phyloP scores from a whole-genome alignment of 768 basidiomycete species.

The Amanita fuliginea region DNA sequence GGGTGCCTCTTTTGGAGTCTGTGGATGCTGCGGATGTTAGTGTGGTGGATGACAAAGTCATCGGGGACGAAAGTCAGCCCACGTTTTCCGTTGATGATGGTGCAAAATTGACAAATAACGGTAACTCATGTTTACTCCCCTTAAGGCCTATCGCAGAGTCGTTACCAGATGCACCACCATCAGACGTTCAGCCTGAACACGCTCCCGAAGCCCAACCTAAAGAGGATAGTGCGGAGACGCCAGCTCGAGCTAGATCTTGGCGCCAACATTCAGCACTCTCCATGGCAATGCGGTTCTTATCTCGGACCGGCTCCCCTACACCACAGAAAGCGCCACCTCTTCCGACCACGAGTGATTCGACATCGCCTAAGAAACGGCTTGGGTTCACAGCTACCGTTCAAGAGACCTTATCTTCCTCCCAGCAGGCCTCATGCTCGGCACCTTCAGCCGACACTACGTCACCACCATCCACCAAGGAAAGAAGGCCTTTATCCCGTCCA shows the following conservation, averaged over 20 bases:
- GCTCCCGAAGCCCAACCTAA: slow-evolving; percentile 1
- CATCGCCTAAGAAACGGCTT: not conserved
- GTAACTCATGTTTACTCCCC: slow-evolving; percentile 1
- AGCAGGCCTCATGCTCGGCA: not conserved
- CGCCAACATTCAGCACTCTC: not conserved
- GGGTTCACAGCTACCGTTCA: not conserved
- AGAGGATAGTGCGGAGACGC: not conserved
- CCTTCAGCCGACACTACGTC: not conserved
- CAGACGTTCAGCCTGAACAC: not conserved
- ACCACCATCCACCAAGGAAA: not conserved
- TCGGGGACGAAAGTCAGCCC: slow-evolving; percentile 6
- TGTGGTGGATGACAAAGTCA: not conserved
- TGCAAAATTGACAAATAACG: slow-evolving; percentile 5
- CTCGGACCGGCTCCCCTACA: slow-evolving; percentile 2
- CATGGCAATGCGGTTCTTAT: slow-evolving; percentile 6
- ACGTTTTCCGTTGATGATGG: slow-evolving; percentile 6
- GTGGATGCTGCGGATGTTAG: not conserved
- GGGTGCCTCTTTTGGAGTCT: not conserved
- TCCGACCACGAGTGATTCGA: not conserved
- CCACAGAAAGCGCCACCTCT: not conserved
- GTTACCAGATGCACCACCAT: not conserved
- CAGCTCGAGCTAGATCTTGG: not conserved
- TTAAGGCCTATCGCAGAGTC: slow-evolving; percentile 4
- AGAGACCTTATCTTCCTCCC: not conserved
- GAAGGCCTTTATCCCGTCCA: not conserved